Percentiles rank a stretch among this genome's conserved stretches.
phyloP scores from a whole-genome alignment of 768 basidiomycete genomes.

The Tricholoma sp. region DNA sequence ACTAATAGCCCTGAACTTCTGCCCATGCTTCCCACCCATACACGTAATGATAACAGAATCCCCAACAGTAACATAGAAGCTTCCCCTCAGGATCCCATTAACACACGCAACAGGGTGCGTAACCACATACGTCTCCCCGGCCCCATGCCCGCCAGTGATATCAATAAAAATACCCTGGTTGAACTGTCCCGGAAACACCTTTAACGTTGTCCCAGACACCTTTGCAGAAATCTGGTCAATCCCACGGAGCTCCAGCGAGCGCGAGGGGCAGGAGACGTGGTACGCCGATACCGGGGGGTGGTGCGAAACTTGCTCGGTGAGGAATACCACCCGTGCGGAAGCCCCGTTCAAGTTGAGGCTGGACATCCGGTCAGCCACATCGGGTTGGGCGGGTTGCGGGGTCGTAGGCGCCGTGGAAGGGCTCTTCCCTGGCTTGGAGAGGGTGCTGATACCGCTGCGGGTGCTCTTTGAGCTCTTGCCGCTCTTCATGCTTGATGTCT shows the following conservation, averaged over 20 bases:
- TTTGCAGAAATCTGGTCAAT: slow-evolving; percentile 93
- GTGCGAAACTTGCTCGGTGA: slow-evolving; percentile 95
- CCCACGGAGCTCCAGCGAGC: slow-evolving; percentile 67
- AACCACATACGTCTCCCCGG: slow-evolving; percentile 81
- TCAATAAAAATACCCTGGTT: slow-evolving; percentile 89
- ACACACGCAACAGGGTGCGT: slow-evolving; percentile 88
- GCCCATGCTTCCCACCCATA: slow-evolving; percentile 55
- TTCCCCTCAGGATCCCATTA: slow-evolving; percentile 88
- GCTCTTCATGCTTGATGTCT: slow-evolving; percentile 57
- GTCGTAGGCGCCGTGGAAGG: slow-evolving; percentile 55
- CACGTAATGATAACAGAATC: slow-evolving; percentile 83
- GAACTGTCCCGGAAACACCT: slow-evolving; percentile 73
- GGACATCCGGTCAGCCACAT: slow-evolving; percentile 52
- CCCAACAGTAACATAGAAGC: slow-evolving; percentile 84
- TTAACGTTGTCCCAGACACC: slow-evolving; percentile 82
- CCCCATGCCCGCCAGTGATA: slow-evolving; percentile 67
- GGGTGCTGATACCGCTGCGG: slow-evolving; percentile 50
- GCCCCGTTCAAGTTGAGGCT: slow-evolving; percentile 45
- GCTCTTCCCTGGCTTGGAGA: slow-evolving; percentile 47
- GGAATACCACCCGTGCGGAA: slow-evolving; percentile 57
- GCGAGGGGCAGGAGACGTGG: slow-evolving; percentile 70
- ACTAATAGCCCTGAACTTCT: slow-evolving; percentile 73
- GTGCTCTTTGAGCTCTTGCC: slow-evolving; percentile 56
- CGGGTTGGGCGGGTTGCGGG: slow-evolving; percentile 33
- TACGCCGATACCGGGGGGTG: slow-evolving; percentile 94